Base-by-base conservation (phyloP, 257 asterid genomes). In the Solanum clarkiae region DNA sequence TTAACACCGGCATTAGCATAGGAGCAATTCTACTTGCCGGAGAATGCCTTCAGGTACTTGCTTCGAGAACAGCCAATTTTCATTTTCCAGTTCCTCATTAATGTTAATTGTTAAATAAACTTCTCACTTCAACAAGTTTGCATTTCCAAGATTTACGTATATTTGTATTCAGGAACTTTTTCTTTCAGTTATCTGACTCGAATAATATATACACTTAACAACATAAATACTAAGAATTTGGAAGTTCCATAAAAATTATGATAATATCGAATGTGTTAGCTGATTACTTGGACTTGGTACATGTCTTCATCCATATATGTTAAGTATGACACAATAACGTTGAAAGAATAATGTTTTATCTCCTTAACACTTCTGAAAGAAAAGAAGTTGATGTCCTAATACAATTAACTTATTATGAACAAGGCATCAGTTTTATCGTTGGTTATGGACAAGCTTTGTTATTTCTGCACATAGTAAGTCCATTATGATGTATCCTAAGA, bases 21-120 rank as follows among this genome's bases (percentile, higher is more conserved):
- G 99, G 98, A 88, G 92, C 97, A 45, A 88, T 94, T 86, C 87
- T 94, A 85, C 97, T 96, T 49, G 97, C 98, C 4, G 98, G 98
- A 71, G 90, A 96, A 91, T 95, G 98, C 92, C 91, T 96, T 70
- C 97, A 95, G 98, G 99, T 96, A 93, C 14, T 51, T 77, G 16
- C 63, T 51, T 77, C 24, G 3, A 26, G 45, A 51, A 51, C 26
- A 15, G 26, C 63, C 47, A 26, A 18, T 24, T 26, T 15, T 47
- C 81, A 75, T 24, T 22, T 45, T 75, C 81, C 81, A 7, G 14
- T 49, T 75, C 60, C 7, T 14, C 15, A 14, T 22, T 47, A 4
- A 47, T 75, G 81, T 14, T 22, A 75, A 70, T 40, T 70, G 5
- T 70, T 42, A 24, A 74, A 72, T 45, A 74, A 74, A 45, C n/a